Evolutionary conservation across 805 yeast species (phyloP), one percentile per base, ranked within the genome.

Genomic region (Pichia kluyveri): DNA sequence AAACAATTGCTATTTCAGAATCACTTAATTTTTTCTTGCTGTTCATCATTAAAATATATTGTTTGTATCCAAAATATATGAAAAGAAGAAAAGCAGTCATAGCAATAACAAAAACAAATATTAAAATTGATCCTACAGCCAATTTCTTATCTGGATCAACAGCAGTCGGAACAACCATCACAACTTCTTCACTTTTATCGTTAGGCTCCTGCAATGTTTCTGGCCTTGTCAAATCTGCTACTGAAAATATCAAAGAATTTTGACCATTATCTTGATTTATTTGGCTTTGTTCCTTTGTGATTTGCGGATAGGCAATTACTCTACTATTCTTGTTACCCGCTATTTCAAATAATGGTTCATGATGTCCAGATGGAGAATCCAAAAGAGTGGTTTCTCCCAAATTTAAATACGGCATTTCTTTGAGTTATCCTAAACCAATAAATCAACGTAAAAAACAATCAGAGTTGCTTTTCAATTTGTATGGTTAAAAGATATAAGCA

Each of bases 111-210:
- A 41, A 34, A 6, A 38, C 10, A 8, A 12, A 19, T 9, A 50
- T n/a, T 5, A 41, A 17, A 9, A 44, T 5, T n/a, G 44, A n/a
- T 2, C 50, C 52, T 26, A 32, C 26, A 0, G 41, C 17, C 19
- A 42, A 14, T 41, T 50, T 47, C 11, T 26, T 41, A 1, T 40
- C 37, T 1, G 30, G 32, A n/a, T 23, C 26, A n/a, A 30, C 8
- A 3, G 38, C 38, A 4, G 42, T 44, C 1, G 46, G 46, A 37
- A 44, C 38, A 31, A 41, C 47, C 48, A 44, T 44, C 5, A 44
- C 46, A 10, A 44, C 40, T 10, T 38, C 41, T 4, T 38, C 38
- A 26, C 14, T 14, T 26, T 8, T 18, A 7, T 18, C 11, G 23
- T 19, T 32, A 30, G 32, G 4, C 3, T 3, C 32, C 10, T 36